Conservation (phyloP, 495 filamentous ascomycete species). For the Margaritispora aquatica region DNA sequence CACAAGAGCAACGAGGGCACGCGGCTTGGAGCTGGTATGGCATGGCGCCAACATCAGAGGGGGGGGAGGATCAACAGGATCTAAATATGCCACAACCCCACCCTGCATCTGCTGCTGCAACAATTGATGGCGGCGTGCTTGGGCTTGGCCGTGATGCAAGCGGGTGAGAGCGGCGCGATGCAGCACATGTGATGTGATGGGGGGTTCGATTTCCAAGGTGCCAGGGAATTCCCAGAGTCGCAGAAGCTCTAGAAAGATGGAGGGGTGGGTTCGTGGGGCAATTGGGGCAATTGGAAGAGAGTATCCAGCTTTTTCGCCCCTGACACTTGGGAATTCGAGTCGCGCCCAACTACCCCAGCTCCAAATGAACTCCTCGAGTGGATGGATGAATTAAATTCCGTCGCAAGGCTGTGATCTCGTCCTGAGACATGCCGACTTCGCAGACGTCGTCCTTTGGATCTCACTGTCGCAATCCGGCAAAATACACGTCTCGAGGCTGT, state of each 20-base stretch:
- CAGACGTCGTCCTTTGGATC: background rate
- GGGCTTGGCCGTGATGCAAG: background rate
- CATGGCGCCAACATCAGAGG: conserved; percentile 18
- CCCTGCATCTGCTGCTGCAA: background rate
- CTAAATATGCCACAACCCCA: conserved; percentile 3
- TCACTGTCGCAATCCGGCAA: background rate
- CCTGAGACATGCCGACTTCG: background rate
- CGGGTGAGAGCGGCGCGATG: background rate
- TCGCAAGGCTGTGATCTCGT: background rate
- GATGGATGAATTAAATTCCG: background rate
- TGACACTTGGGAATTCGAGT: background rate
- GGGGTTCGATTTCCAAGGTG: background rate
- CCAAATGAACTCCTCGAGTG: background rate
- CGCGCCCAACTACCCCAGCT: background rate
- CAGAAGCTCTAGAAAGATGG: background rate
- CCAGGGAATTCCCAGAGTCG: background rate
- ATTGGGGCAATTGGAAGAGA: background rate
- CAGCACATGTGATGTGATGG: background rate
- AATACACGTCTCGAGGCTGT: background rate
- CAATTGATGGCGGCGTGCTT: too few species aligned
- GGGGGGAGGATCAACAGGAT: conserved; percentile 11
- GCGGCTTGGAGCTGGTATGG: conserved; percentile 7
- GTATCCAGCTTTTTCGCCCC: background rate
- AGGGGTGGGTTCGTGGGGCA: background rate
- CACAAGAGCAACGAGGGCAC: background rate